These are phyloP conservation scores for Psilocybe sp. DNA, from an alignment of 768 basidiomycete genomes.

Conservation along the genomic window DNA sequence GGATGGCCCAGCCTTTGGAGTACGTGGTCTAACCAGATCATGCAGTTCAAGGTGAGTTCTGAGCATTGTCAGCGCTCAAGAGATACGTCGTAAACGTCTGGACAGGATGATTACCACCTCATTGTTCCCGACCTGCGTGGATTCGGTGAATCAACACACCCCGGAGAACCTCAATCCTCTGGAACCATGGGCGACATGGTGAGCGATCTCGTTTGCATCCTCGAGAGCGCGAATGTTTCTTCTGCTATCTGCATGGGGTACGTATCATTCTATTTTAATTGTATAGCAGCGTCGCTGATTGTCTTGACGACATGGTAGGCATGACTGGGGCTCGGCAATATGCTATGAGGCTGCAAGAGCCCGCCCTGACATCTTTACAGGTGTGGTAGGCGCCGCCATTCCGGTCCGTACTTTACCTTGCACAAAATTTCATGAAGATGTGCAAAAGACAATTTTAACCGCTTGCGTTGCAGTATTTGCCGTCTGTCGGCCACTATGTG, in stretches of 20 bases:
- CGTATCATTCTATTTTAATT: constrained; percentile 6
- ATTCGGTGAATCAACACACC: constrained; percentile 66
- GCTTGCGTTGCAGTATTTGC: constrained; percentile 49
- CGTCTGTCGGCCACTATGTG: constrained; percentile 44
- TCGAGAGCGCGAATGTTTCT: constrained; percentile 45
- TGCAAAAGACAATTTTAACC: background rate
- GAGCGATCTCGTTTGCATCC: constrained; percentile 60
- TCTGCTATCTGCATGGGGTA: constrained; percentile 66
- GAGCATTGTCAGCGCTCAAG: background rate
- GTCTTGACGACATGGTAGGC: constrained; percentile 34
- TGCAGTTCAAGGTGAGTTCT: constrained; percentile 52
- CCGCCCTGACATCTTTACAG: constrained; percentile 62
- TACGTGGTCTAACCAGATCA: constrained; percentile 70
- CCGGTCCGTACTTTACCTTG: constrained; percentile 42
- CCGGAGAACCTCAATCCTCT: constrained; percentile 57
- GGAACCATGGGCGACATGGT: constrained; percentile 60
- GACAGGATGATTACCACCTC: constrained; percentile 58
- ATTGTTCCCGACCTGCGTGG: constrained; percentile 66
- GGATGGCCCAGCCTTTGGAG: constrained; percentile 82
- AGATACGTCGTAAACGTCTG: background rate
- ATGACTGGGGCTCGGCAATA: constrained; percentile 72
- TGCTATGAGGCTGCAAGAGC: constrained; percentile 70
- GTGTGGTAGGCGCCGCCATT: constrained; percentile 54
- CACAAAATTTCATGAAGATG: background rate
- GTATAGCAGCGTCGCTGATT: background rate